A percentile compares a stretch with the other conserved stretches of the same genome.
Evolutionary conservation across 2,329 filamentous ascomycete species (phyloP).

Genomic region (Paramyrothecium roridum): DNA sequence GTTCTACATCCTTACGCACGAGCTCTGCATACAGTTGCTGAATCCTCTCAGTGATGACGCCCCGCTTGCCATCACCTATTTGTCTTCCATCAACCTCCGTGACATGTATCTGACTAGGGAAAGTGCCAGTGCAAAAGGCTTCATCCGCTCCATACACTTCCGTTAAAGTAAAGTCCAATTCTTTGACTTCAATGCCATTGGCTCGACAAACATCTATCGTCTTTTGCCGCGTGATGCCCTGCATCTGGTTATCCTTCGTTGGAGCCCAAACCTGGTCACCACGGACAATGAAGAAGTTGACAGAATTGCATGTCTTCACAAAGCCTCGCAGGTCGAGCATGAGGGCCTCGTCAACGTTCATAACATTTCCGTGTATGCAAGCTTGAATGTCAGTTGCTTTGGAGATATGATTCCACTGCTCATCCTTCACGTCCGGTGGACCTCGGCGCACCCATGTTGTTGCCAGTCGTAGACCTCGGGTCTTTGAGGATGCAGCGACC

Average conservation of each 20-base stretch:
- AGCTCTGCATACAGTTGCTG: slow-evolving; percentile 17
- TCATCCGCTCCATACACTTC: slow-evolving; percentile 26
- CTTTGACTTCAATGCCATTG: slow-evolving; percentile 17
- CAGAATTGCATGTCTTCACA: slow-evolving; percentile 27
- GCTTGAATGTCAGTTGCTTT: slow-evolving; percentile 27
- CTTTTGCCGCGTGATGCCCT: slow-evolving; percentile 25
- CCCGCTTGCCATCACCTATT: slow-evolving; percentile 19
- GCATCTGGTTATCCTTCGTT: slow-evolving; percentile 26
- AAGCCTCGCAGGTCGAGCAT: slow-evolving; percentile 24
- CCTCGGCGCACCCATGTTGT: slow-evolving; percentile 25
- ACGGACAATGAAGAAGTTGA: slow-evolving; percentile 28
- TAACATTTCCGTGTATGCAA: slow-evolving; percentile 22
- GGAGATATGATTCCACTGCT: slow-evolving; percentile 27
- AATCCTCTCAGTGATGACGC: slow-evolving; percentile 15
- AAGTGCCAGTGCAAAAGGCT: slow-evolving; percentile 25
- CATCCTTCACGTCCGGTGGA: slow-evolving; percentile 25
- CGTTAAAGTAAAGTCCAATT: slow-evolving; percentile 23
- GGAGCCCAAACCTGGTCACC: slow-evolving; percentile 26
- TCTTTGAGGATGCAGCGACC: slow-evolving; percentile 14
- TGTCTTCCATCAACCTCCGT: slow-evolving; percentile 16
- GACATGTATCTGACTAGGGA: slow-evolving; percentile 22
- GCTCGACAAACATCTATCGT: slow-evolving; percentile 24
- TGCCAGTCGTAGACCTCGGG: slow-evolving; percentile 17
- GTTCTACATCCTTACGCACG: slow-evolving; percentile 14
- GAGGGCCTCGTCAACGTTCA: slow-evolving; percentile 25